Percentiles rank a stretch among this genome's conserved stretches.
These are phyloP conservation scores for Colletotrichum lupini DNA, from an alignment of 2,329 filamentous ascomycete species.

Conservation along the genomic window DNA sequence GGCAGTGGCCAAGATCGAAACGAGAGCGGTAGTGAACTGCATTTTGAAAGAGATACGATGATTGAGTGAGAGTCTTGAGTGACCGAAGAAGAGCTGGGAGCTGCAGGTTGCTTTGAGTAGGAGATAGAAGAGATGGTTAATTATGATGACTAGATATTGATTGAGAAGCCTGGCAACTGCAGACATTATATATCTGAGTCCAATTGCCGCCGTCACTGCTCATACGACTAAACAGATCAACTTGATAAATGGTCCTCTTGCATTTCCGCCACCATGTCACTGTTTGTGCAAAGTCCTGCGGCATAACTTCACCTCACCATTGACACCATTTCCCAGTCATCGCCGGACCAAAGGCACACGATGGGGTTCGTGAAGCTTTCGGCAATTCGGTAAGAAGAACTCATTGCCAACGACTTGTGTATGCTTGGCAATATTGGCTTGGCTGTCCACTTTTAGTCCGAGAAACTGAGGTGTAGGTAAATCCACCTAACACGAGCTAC, in stretches of 20 bases:
- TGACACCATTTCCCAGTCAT: neutral
- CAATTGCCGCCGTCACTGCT: neutral
- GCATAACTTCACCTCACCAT: neutral
- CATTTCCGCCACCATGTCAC: neutral
- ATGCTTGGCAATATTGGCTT: slow-evolving; percentile 14
- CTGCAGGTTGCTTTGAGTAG: neutral
- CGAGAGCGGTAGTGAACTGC: slow-evolving; percentile 12
- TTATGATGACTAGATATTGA: neutral
- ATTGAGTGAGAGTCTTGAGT: neutral
- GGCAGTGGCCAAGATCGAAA: slow-evolving; percentile 14
- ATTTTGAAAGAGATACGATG: neutral
- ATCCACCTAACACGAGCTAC: neutral
- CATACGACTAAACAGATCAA: neutral
- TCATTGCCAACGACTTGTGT: neutral
- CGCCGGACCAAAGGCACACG: neutral
- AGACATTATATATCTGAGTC: neutral
- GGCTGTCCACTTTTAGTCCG: neutral
- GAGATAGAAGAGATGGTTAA: neutral
- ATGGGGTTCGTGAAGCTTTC: neutral
- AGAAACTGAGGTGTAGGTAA: neutral
- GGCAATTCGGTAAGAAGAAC: neutral
- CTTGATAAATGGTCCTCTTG: neutral
- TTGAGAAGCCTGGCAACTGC: neutral
- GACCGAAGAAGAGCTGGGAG: neutral
- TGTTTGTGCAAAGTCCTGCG: neutral